Evolutionary conservation across 768 basidiomycete species (phyloP).

Genomic region (Tricholoma sp.): DNA sequence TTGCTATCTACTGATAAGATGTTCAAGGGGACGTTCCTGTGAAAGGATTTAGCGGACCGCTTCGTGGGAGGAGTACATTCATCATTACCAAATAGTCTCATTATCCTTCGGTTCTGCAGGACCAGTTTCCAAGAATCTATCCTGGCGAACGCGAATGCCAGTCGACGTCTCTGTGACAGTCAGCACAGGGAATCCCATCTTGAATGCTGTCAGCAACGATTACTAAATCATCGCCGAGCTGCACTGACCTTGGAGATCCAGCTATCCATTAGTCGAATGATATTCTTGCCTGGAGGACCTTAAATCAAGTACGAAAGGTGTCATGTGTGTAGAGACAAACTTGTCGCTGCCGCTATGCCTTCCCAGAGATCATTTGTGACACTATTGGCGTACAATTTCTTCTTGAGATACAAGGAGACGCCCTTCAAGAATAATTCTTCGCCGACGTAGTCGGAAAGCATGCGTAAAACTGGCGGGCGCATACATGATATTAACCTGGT

Average conservation of each 20-base stretch:
- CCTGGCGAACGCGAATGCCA: slow-evolving; percentile 79
- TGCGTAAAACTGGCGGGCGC: slow-evolving; percentile 69
- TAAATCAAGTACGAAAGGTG: neutral
- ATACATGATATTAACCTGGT: neutral
- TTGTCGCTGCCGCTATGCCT: slow-evolving; percentile 74
- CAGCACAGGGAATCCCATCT: slow-evolving; percentile 84
- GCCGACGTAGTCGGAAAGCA: slow-evolving; percentile 88
- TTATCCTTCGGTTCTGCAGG: slow-evolving; percentile 77
- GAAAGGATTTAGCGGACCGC: neutral
- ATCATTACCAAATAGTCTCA: slow-evolving; percentile 74
- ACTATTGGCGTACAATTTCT: slow-evolving; percentile 79
- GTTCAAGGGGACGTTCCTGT: slow-evolving; percentile 77
- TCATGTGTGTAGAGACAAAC: slow-evolving; percentile 17
- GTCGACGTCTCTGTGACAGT: slow-evolving; percentile 73
- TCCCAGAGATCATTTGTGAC: slow-evolving; percentile 85
- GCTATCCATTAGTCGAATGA: slow-evolving; percentile 79
- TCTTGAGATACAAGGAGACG: slow-evolving; percentile 89
- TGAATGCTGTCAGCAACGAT: slow-evolving; percentile 21
- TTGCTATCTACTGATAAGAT: slow-evolving; percentile 54
- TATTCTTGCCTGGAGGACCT: slow-evolving; percentile 45
- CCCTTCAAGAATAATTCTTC: slow-evolving; percentile 85
- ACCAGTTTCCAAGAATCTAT: slow-evolving; percentile 91
- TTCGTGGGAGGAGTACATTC: neutral
- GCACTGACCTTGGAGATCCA: slow-evolving; percentile 75
- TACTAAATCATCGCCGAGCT: neutral